A percentile compares a stretch with the other conserved stretches of the same genome.
These are phyloP conservation scores for Fraxinus ornus DNA, from an alignment of 305 asterid species.

Conservation along the genomic window DNA sequence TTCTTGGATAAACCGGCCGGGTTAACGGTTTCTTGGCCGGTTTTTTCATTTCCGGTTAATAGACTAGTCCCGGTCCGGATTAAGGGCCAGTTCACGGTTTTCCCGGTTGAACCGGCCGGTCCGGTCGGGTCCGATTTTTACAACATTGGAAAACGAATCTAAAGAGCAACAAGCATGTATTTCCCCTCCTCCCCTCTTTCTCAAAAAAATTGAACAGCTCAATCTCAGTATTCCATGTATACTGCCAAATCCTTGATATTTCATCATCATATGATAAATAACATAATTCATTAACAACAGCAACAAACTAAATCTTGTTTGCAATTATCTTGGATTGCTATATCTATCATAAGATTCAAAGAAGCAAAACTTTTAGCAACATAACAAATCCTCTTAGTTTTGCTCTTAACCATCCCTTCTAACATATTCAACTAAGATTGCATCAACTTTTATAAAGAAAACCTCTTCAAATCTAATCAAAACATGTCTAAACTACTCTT, in stretches of 20 bases:
- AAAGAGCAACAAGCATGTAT: neutral
- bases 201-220: too few relatives aligned
- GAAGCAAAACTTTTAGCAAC: neutral
- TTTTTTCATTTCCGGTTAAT: too few relatives aligned
- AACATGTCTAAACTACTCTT: neutral
- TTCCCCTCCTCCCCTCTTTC: too few relatives aligned
- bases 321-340: neutral
- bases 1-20: too few relatives aligned
- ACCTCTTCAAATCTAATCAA: neutral
- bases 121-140: too few relatives aligned
- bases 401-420: neutral
- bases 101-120: too few relatives aligned
- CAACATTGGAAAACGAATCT: neutral
- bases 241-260: too few relatives aligned
- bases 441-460: neutral
- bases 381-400: neutral
- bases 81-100: too few relatives aligned
- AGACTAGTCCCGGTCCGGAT: too few relatives aligned
- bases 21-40: too few relatives aligned
- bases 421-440: neutral
- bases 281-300: neutral
- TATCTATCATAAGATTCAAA: neutral
- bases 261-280: too few relatives aligned
- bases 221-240: too few relatives aligned
- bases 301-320: neutral